phyloP scores from a whole-genome alignment of 2,329 filamentous ascomycete species.

The Bipolaris cookei region DNA sequence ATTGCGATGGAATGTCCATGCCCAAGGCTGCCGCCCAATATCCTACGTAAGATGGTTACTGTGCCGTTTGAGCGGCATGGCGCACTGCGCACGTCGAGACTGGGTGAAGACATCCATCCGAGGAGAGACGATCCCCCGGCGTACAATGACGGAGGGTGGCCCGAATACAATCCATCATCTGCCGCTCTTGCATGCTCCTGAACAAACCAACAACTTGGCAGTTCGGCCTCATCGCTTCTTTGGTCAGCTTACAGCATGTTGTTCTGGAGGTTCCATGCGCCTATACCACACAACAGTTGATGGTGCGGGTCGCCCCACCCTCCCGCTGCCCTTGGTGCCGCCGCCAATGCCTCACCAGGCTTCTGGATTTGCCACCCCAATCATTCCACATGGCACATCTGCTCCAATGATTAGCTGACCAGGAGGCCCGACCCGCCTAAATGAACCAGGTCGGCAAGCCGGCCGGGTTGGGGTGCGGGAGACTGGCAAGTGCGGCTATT shows the following conservation, averaged over 20 bases:
- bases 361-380: constrained; percentile 18
- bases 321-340: constrained; percentile 21
- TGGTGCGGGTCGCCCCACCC: constrained; percentile 2
- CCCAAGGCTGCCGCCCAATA: not conserved
- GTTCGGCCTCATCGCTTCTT: not conserved
- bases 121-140: not conserved
- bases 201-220: not conserved
- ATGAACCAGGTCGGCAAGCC: constrained; percentile 4
- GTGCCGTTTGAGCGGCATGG: not conserved
- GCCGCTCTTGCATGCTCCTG: not conserved
- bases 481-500: constrained; percentile 27
- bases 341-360: constrained; percentile 12
- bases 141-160: constrained; percentile 1
- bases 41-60: constrained; percentile 2
- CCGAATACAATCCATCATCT: not conserved
- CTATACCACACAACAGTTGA: constrained; percentile 1
- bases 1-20: not conserved
- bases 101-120: not conserved
- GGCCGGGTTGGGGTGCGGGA: not conserved
- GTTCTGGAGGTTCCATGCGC: constrained; percentile 2
- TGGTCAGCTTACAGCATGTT: not conserved
- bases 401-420: constrained; percentile 13
- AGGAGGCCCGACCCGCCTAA: constrained; percentile 13
- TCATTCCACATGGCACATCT: constrained; percentile 3
- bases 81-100: not conserved